Evolutionary conservation across 139 green algal genomes (phyloP), one percentile per base, ranked within the genome.

Genomic region (Zygnema circumcarinatum): DNA sequence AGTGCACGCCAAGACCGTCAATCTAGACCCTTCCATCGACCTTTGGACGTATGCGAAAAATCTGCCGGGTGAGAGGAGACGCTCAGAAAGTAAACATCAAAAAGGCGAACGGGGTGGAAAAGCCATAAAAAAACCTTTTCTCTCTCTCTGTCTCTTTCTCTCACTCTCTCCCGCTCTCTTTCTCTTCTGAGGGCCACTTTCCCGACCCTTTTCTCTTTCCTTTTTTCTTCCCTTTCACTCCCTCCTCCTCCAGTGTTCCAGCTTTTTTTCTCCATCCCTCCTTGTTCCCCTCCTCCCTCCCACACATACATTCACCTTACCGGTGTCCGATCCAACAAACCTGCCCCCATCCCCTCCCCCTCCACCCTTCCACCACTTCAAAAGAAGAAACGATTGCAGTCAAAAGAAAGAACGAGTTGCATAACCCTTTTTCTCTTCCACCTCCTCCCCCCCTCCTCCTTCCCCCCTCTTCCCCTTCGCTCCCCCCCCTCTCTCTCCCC

Each of bases 31-130:
- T 0, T 93, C 95, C 40, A 94, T 99, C 0, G 96, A 98, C 93
- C 94, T 99, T 75, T 38, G 91, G 40, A 93, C 98, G 90, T 90
- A 98, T 25, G 96, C 97, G 1, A 93, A 94, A 33, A 96, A 99
- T 92, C 90, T 98, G 67, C 95, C 95, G 16, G 75, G 75, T 83
- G 16, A 56, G 74, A n/a, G 7, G 11, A 11, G 11, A 47, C 20
- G 69, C 11, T 47, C 33, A 78, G 54, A 29, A 81, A 81, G 31
- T 38, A 39, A 32, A 56, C 11, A 39, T 72, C 54, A 1, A 39
- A 31, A 16, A 2, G 32, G 20, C 74, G 52, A 29, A n/a, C n/a
- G 32, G 74, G 74, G 11, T 31, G 20, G 74, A 38, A 2, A 32
- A 39, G 74, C 38, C 35, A 39, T 2, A 33, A 33, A 16, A 40